phyloP scores from a whole-genome alignment of 2,329 filamentous ascomycete genomes.

The Trichothecium roseum region DNA sequence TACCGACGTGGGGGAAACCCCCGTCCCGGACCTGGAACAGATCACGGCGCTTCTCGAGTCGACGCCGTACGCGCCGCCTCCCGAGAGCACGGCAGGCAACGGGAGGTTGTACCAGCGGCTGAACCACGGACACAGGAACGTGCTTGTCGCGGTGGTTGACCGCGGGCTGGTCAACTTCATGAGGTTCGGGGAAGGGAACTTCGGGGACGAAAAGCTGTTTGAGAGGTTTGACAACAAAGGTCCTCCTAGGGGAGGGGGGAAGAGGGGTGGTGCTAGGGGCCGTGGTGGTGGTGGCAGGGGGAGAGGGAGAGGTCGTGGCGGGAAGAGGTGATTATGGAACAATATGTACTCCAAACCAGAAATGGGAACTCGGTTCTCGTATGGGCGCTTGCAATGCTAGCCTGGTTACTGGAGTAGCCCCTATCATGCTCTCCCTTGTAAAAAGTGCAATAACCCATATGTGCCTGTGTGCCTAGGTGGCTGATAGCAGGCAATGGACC shows the following conservation, averaged over 20 bases:
- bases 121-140: constrained; percentile 75
- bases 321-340: constrained; percentile 10
- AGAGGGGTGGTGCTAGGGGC: constrained; percentile 31
- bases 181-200: constrained; percentile 68
- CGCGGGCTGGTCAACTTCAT: constrained; percentile 84
- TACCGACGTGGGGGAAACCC: constrained; percentile 61
- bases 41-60: constrained; percentile 61
- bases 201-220: constrained; percentile 64
- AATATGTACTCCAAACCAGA: too few species aligned
- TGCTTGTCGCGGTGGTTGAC: constrained; percentile 81
- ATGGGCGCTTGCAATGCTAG: too few species aligned
- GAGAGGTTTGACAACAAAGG: constrained; percentile 38
- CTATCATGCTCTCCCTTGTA: too few species aligned
- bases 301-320: constrained; percentile 13
- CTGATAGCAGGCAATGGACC: too few species aligned
- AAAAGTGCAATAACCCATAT: too few species aligned
- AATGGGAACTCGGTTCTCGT: too few species aligned
- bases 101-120: constrained; percentile 62
- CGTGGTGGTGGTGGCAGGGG: constrained; percentile 23
- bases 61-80: constrained; percentile 59
- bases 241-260: constrained; percentile 25
- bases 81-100: constrained; percentile 26
- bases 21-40: constrained; percentile 63
- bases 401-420: too few species aligned
- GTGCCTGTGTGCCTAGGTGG: too few species aligned